Percentiles rank a stretch among this genome's conserved stretches.
Evolutionary conservation across 2,329 filamentous ascomycete species (phyloP).

Genomic region (Dactylellina drechsleri): DNA sequence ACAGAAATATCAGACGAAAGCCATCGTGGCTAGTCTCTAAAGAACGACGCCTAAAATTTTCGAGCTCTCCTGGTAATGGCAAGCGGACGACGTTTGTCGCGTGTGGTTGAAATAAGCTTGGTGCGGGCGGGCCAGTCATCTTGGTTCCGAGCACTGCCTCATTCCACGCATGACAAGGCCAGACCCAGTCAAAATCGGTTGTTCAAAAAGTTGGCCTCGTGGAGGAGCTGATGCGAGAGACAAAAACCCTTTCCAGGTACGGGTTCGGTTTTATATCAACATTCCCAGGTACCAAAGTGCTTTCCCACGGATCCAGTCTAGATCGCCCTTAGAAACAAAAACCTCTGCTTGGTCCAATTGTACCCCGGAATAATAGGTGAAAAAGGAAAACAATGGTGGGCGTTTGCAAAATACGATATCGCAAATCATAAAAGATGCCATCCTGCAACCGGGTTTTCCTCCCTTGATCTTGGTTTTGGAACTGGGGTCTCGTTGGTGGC

Average conservation of each 20-base stretch:
- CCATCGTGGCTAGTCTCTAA: conserved; percentile 31
- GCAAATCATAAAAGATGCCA: background rate
- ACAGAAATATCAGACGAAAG: conserved; percentile 42
- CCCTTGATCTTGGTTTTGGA: background rate
- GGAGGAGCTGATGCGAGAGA: conserved; percentile 42
- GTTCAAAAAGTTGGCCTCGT: conserved; percentile 24
- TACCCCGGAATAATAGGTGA: background rate
- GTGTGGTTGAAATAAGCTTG: conserved; percentile 55
- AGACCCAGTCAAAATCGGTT: conserved; percentile 42
- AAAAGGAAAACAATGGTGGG: too few relatives aligned
- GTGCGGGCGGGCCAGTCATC: conserved; percentile 53
- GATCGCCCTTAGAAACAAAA: conserved; percentile 17
- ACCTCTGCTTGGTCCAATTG: background rate
- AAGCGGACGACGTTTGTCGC: conserved; percentile 50
- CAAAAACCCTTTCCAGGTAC: conserved; percentile 33
- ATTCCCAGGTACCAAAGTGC: too few relatives aligned
- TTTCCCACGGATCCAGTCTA: conserved; percentile 29
- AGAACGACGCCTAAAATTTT: conserved; percentile 13
- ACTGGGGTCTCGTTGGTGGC: background rate
- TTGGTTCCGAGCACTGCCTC: conserved; percentile 54
- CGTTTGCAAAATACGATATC: background rate
- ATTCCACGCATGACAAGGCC: conserved; percentile 53
- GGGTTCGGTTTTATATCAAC: conserved; percentile 27
- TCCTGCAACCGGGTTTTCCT: too few relatives aligned
- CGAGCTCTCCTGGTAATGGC: conserved; percentile 25